A percentile compares a stretch with the other conserved stretches of the same genome.
These are phyloP conservation scores for Fistulinella prunicolor DNA, from an alignment of 768 basidiomycete genomes.

Conservation along the genomic window DNA sequence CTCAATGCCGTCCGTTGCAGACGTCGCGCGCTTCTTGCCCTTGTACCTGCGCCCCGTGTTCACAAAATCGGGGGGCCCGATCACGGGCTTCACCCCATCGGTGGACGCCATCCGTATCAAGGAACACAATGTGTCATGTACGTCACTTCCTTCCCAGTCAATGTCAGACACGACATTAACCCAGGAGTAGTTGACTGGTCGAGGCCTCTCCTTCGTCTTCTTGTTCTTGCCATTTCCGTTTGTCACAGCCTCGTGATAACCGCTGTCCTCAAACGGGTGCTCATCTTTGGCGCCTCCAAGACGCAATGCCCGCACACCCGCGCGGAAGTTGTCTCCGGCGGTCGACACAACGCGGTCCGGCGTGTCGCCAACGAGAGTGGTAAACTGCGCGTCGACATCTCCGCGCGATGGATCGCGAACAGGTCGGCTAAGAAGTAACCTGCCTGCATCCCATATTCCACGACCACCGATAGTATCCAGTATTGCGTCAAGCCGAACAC, in stretches of 20 bases:
- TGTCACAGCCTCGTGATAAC: slow-evolving; percentile 22
- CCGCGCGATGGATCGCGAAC: slow-evolving; percentile 29
- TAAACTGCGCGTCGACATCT: slow-evolving; percentile 53
- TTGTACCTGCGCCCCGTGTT: slow-evolving; percentile 16
- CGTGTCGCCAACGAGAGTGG: slow-evolving; percentile 74
- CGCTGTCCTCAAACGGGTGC: slow-evolving; percentile 25
- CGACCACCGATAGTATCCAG: slow-evolving; percentile 82
- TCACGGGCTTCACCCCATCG: slow-evolving; percentile 29
- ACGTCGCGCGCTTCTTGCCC: slow-evolving; percentile 25
- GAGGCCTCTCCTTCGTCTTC: slow-evolving; percentile 32
- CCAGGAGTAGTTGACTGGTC: slow-evolving; percentile 75
- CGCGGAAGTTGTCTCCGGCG: slow-evolving; percentile 69
- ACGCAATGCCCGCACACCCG: slow-evolving; percentile 62
- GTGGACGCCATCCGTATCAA: slow-evolving; percentile 38
- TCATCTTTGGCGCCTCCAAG: slow-evolving; percentile 29
- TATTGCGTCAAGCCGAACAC: slow-evolving; percentile 65
- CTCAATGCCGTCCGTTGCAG: slow-evolving; percentile 13
- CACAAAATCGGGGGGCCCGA: slow-evolving; percentile 24
- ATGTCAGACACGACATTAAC: slow-evolving; percentile 77
- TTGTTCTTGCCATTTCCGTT: slow-evolving; percentile 26
- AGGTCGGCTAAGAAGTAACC: slow-evolving; percentile 49
- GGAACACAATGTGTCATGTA: slow-evolving; percentile 49
- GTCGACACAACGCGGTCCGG: slow-evolving; percentile 64
- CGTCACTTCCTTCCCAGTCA: slow-evolving; percentile 79
- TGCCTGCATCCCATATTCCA: slow-evolving; percentile 73